Conservation (phyloP, 2,329 filamentous ascomycete genomes). For the Albifimbria verrucaria region DNA sequence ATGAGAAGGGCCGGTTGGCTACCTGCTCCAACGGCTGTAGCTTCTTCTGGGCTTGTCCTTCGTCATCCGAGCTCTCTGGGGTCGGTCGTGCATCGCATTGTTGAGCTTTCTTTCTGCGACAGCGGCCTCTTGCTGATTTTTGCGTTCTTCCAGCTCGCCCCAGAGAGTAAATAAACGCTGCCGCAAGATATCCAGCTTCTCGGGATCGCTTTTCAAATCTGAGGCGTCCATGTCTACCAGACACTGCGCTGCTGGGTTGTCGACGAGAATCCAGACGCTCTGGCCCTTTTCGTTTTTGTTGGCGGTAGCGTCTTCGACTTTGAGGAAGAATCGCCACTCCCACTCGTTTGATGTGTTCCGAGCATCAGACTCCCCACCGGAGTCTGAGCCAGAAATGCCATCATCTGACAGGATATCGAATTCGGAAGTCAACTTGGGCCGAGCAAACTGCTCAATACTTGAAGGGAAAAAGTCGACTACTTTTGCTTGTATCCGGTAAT, state of each 20-base stretch:
- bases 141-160: constrained; percentile 79
- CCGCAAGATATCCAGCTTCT: constrained; percentile 50
- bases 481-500: constrained; percentile 67
- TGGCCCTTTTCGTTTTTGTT: constrained; percentile 30
- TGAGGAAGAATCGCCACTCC: constrained; percentile 82
- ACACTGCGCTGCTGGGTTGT: constrained; percentile 50
- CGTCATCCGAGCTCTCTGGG: constrained; percentile 34
- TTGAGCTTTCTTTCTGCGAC: constrained; percentile 22
- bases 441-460: constrained; percentile 68
- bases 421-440: constrained; percentile 38
- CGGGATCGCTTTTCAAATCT: constrained; percentile 52
- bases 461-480: constrained; percentile 78
- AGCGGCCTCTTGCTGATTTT: constrained; percentile 36
- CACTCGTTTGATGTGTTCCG: constrained; percentile 42
- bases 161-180: constrained; percentile 76
- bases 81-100: constrained; percentile 16
- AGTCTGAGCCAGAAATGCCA: constrained; percentile 19
- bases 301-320: constrained; percentile 66
- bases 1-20: constrained; percentile 61
- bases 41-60: constrained; percentile 15
- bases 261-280: constrained; percentile 66
- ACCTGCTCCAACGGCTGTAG: constrained; percentile 16
- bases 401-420: constrained; percentile 47
- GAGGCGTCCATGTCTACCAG: constrained; percentile 46
- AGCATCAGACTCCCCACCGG: constrained; percentile 20